phyloP scores from a whole-genome alignment of 2,329 filamentous ascomycete genomes.

The Calonectria leucothoes region DNA sequence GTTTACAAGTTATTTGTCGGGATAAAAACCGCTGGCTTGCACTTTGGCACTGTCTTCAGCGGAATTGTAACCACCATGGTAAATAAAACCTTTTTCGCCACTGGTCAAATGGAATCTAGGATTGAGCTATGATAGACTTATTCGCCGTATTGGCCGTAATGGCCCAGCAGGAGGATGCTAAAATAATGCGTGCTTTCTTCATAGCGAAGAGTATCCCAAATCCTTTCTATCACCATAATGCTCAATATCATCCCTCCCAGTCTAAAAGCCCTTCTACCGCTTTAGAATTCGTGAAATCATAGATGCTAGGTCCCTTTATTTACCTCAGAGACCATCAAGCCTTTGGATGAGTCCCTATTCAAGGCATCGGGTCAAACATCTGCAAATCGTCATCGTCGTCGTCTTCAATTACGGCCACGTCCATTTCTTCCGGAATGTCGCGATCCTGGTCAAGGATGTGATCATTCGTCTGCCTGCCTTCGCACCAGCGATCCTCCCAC shows the following conservation, averaged over 20 bases:
- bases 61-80: not conserved
- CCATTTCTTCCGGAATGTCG: slow-evolving; percentile 2
- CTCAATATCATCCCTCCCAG: not conserved
- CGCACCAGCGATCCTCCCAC: slow-evolving; percentile 2
- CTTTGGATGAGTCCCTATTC: not conserved
- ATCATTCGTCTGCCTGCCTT: not conserved
- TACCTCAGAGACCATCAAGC: not conserved
- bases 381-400: not conserved
- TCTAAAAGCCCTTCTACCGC: not conserved
- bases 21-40: no score
- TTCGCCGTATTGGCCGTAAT: not conserved
- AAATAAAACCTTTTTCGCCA: not conserved
- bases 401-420: not conserved
- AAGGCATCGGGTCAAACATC: not conserved
- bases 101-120: not conserved
- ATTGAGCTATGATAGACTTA: not conserved
- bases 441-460: slow-evolving; percentile 2
- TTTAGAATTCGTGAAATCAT: not conserved
- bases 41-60: not conserved
- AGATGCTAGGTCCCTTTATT: no score
- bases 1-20: no score
- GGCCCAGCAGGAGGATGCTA: not conserved
- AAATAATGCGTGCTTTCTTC: not conserved
- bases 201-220: not conserved
- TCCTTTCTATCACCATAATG: not conserved